These are phyloP conservation scores for Tripterygium wilfordii DNA, from an alignment of 177 flowering plant genomes.

Conservation along the genomic window DNA sequence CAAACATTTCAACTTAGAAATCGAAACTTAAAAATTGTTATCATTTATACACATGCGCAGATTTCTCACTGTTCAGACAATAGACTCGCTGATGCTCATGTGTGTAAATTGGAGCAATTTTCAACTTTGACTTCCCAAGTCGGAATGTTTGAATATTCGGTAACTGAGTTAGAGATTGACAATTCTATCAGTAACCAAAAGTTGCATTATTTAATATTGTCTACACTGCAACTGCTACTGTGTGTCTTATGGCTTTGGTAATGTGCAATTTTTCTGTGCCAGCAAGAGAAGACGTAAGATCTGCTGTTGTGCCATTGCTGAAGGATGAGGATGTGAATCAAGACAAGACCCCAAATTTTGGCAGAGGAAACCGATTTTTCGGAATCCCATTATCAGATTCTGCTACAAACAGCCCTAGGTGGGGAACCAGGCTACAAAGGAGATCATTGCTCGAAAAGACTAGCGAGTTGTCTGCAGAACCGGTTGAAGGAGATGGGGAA, in stretches of 20 bases:
- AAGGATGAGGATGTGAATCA: conserved; percentile 36
- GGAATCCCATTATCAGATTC: conserved; percentile 53
- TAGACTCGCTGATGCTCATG: no score
- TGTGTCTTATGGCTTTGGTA: neutral
- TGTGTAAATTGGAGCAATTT: no score
- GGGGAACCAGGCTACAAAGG: conserved; percentile 19
- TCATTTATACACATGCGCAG: no score
- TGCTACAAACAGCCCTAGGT: conserved; percentile 43
- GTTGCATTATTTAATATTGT: no score
- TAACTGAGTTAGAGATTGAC: no score
- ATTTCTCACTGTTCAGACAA: no score
- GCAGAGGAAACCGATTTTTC: conserved; percentile 37
- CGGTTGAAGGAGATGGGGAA: conserved; percentile 37
- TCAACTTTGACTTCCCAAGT: no score
- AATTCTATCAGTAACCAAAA: no score
- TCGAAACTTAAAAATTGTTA: no score
- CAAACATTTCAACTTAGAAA: no score
- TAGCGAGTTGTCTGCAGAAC: conserved; percentile 26
- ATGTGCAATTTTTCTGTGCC: neutral
- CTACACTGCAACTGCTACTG: neutral
- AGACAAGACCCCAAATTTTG: conserved; percentile 39
- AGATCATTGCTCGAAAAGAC: conserved; percentile 39
- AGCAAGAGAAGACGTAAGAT: conserved; percentile 43
- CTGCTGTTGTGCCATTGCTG: conserved; percentile 31
- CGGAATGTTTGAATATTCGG: no score